A percentile compares a stretch with the other conserved stretches of the same genome.
Evolutionary conservation across 306 rosid genomes (phyloP).

Genomic region (Neltuma alba): DNA sequence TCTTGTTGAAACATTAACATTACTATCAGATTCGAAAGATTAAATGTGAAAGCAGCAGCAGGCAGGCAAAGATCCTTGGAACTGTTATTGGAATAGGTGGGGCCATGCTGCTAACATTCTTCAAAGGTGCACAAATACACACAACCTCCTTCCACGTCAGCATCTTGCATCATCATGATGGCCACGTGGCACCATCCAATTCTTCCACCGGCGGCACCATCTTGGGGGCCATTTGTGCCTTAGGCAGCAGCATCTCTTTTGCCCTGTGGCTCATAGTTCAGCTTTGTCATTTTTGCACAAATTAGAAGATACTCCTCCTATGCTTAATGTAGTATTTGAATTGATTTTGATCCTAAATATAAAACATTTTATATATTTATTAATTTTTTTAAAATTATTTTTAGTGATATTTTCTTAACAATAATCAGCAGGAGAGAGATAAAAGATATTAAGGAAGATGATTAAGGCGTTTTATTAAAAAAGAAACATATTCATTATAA

Average conservation of each 20-base stretch:
- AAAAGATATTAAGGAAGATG: too few species aligned
- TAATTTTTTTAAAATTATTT: too few species aligned
- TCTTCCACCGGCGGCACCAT: background rate
- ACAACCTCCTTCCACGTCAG: conserved; percentile 33
- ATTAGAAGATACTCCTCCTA: too few species aligned
- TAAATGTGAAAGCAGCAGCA: conserved; percentile 32
- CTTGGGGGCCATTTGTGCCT: background rate
- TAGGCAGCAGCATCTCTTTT: conserved; percentile 35
- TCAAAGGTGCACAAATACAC: conserved; percentile 45
- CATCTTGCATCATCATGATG: conserved; percentile 22
- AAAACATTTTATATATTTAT: too few species aligned
- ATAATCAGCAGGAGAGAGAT: too few species aligned
- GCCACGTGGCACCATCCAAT: background rate
- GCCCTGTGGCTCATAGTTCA: conserved; percentile 57
- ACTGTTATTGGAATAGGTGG: conserved; percentile 51
- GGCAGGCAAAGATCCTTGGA: conserved; percentile 59
- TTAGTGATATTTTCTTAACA: too few species aligned
- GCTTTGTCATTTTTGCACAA: conserved; percentile 25
- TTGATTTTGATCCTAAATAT: too few species aligned
- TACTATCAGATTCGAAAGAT: conserved; percentile 41
- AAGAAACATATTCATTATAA: too few species aligned
- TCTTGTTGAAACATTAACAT: background rate
- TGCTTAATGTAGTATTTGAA: too few species aligned
- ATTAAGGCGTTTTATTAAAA: too few species aligned
- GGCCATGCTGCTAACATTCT: conserved; percentile 59